Evolutionary conservation across 1,284 basidiomycete genomes (phyloP).

Genomic region (Sporisorium sorghi): DNA sequence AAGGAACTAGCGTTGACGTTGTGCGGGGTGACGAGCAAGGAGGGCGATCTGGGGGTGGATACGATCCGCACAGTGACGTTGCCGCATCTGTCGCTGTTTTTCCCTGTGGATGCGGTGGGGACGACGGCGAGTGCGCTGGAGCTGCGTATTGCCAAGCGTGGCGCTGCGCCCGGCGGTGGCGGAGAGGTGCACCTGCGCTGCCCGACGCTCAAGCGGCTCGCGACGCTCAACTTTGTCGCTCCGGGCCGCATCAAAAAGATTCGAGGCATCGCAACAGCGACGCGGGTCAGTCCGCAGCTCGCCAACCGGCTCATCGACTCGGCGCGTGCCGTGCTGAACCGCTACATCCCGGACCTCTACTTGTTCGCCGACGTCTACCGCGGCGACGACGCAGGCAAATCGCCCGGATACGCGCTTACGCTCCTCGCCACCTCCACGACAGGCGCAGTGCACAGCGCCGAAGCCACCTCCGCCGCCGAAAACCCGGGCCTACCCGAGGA

Average conservation of each 20-base stretch:
- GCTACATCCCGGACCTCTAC: constrained; percentile 97
- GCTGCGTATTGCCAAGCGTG: constrained; percentile 87
- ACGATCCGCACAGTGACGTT: constrained; percentile 90
- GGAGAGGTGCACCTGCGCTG: constrained; percentile 94
- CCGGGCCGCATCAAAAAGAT: constrained; percentile 92
- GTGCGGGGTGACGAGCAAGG: constrained; percentile 88
- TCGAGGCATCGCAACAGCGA: constrained; percentile 82
- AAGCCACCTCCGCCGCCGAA: constrained; percentile 76
- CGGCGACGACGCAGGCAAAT: constrained; percentile 95
- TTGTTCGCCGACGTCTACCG: constrained; percentile 98
- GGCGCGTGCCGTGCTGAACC: constrained; percentile 88
- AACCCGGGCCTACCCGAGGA: constrained; percentile 84
- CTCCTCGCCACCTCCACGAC: constrained; percentile 93
- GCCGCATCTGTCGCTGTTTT: constrained; percentile 87
- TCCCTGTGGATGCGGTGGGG: constrained; percentile 50
- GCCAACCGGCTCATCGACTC: constrained; percentile 97
- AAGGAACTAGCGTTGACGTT: constrained; percentile 84
- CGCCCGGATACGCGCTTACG: constrained; percentile 93
- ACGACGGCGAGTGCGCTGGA: constrained; percentile 63
- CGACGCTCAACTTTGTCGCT: constrained; percentile 85
- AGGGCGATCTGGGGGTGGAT: constrained; percentile 74
- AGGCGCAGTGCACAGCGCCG: constrained; percentile 85
- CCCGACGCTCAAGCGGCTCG: constrained; percentile 87
- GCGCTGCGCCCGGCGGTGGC: constrained; percentile 89
- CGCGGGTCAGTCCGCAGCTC: constrained; percentile 93